Conservation (phyloP, 345 rosid species). For the Gossypium raimondii region DNA sequence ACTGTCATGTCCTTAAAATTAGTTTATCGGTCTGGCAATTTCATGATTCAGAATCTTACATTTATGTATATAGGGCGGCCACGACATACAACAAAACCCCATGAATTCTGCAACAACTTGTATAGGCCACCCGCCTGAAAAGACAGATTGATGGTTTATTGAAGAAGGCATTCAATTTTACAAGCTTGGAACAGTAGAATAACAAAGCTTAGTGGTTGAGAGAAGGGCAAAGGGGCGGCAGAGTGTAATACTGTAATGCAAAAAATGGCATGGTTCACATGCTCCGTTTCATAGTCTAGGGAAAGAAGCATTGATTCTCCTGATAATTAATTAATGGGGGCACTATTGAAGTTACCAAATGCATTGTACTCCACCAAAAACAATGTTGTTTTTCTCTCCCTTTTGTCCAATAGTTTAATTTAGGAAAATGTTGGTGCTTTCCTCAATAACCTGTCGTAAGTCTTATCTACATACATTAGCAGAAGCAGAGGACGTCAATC, state of each 20-base stretch:
- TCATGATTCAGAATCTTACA: not conserved
- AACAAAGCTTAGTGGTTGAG: not conserved
- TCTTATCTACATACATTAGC: not conserved
- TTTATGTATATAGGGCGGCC: constrained; percentile 25
- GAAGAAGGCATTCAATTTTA: not conserved
- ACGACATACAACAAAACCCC: not conserved
- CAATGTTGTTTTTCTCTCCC: not conserved
- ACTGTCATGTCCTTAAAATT: constrained; percentile 8
- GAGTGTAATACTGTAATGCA: not conserved
- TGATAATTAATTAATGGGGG: not conserved
- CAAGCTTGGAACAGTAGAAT: not conserved
- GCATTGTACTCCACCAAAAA: not conserved
- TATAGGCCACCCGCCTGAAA: not conserved
- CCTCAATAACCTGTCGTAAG: not conserved
- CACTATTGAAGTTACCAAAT: not conserved
- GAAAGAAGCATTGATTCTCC: not conserved
- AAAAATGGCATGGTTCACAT: not conserved
- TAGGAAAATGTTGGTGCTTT: not conserved
- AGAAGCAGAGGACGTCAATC: constrained; percentile 11
- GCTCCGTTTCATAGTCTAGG: not conserved
- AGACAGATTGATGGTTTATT: not conserved
- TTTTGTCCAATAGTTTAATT: not conserved
- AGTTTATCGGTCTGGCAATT: constrained; percentile 39
- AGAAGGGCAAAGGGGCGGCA: not conserved
- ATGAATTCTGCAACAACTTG: not conserved